These are phyloP conservation scores for Magnusiomyces tetraspermus DNA, from an alignment of 1,139 yeast genomes.

Conservation along the genomic window DNA sequence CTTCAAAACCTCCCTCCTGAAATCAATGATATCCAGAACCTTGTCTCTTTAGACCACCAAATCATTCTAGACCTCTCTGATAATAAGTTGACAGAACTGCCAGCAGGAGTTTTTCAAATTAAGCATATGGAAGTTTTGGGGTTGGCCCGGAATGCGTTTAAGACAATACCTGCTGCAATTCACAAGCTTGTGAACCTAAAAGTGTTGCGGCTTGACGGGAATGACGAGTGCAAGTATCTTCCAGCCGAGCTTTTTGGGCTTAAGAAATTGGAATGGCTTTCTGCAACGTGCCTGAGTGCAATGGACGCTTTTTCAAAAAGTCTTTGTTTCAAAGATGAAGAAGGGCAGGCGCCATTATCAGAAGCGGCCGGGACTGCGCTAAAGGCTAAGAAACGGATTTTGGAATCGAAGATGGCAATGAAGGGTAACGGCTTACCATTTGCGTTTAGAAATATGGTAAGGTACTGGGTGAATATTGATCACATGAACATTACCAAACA, in stretches of 20 bases:
- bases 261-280: conserved; percentile 37
- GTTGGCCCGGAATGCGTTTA: conserved; percentile 43
- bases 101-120: conserved; percentile 23
- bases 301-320: background rate
- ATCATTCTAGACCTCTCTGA: conserved; percentile 21
- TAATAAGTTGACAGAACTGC: conserved; percentile 24
- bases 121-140: conserved; percentile 37
- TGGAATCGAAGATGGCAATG: background rate
- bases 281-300: conserved; percentile 26
- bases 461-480: background rate
- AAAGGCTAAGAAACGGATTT: too few relatives aligned
- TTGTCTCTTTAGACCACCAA: background rate
- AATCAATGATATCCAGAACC: conserved; percentile 9
- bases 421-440: background rate
- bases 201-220: conserved; percentile 48
- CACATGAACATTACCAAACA: background rate
- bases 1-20: conserved; percentile 2
- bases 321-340: too few relatives aligned
- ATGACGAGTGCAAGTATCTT: conserved; percentile 41
- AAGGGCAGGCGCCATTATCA: too few relatives aligned
- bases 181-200: conserved; percentile 43
- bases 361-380: too few relatives aligned
- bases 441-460: background rate
- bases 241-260: conserved; percentile 48
- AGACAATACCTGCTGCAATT: conserved; percentile 41